Conservation (phyloP, 306 rosid species). For the barrel medic (Medicago truncatula) region DNA sequence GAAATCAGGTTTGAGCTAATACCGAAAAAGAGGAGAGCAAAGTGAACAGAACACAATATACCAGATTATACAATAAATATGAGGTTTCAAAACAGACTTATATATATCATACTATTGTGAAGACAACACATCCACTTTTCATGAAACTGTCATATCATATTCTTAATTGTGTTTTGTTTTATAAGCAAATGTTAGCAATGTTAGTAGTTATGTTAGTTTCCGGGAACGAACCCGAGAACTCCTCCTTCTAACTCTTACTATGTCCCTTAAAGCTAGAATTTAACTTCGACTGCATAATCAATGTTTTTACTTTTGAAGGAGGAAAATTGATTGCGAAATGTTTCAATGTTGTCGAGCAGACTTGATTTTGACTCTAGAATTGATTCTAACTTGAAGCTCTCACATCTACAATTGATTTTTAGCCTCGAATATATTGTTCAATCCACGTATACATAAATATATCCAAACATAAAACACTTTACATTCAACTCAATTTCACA, state of each 20-base stretch:
- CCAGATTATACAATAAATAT: not conserved
- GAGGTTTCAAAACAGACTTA: constrained; percentile 16
- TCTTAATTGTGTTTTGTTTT: too few species aligned
- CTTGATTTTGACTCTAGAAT: not conserved
- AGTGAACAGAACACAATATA: not conserved
- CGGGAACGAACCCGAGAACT: too few species aligned
- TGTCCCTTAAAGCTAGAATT: too few species aligned
- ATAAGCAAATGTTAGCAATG: too few species aligned
- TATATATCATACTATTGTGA: not conserved
- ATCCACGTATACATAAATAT: not conserved
- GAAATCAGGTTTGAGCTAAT: constrained; percentile 24
- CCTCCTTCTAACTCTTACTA: too few species aligned
- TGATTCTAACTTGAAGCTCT: not conserved
- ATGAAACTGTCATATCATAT: not conserved
- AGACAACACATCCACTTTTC: not conserved
- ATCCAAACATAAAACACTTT: not conserved
- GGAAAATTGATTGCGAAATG: not conserved
- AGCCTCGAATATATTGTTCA: not conserved
- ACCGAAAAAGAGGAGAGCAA: not conserved
- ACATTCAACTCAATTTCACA: not conserved
- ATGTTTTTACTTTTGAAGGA: not conserved
- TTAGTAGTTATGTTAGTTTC: not conserved
- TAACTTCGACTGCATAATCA: too few species aligned
- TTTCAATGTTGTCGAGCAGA: not conserved
- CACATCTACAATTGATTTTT: too few species aligned